These are phyloP conservation scores for Huntiella moniliformis DNA, from an alignment of 2,329 filamentous ascomycete species.

Conservation along the genomic window DNA sequence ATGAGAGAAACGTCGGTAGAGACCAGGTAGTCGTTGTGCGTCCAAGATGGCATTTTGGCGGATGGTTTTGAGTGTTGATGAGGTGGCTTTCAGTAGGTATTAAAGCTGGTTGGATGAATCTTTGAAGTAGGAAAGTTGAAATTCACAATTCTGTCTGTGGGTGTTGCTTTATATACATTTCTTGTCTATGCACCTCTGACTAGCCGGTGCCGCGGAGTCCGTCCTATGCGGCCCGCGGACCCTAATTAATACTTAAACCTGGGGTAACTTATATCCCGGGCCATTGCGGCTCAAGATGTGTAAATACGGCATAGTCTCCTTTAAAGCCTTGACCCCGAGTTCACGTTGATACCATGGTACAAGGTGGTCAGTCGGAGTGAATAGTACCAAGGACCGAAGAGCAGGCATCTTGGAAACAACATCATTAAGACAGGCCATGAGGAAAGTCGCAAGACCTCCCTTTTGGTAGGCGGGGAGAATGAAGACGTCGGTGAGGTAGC, in stretches of 20 bases:
- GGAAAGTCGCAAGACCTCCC: constrained; percentile 44
- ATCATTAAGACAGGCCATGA: constrained; percentile 42
- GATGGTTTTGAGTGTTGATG: too few relatives aligned
- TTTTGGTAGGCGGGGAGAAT: constrained; percentile 40
- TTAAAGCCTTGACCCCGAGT: constrained; percentile 26
- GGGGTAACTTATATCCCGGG: background rate
- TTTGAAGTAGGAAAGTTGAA: too few relatives aligned
- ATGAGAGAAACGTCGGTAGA: constrained; percentile 41
- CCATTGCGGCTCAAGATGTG: constrained; percentile 4
- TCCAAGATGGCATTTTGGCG: constrained; percentile 20
- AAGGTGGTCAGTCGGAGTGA: constrained; percentile 21
- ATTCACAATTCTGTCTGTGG: too few relatives aligned
- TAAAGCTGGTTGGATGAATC: too few relatives aligned
- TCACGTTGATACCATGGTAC: constrained; percentile 29
- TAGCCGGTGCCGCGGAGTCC: too few relatives aligned
- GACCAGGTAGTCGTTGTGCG: constrained; percentile 35
- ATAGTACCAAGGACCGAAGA: constrained; percentile 39
- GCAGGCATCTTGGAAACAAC: constrained; percentile 35
- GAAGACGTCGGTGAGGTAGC: constrained; percentile 51
- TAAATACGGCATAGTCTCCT: constrained; percentile 17
- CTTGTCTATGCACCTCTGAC: too few relatives aligned
- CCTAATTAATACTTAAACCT: background rate
- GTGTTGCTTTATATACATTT: too few relatives aligned
- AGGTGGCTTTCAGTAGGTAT: too few relatives aligned
- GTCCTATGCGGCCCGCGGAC: too few relatives aligned